Evolutionary conservation across 2,329 filamentous ascomycete species (phyloP), one percentile per base, ranked within the genome.

Genomic region (Hymenotorrendiella dingleyae): DNA sequence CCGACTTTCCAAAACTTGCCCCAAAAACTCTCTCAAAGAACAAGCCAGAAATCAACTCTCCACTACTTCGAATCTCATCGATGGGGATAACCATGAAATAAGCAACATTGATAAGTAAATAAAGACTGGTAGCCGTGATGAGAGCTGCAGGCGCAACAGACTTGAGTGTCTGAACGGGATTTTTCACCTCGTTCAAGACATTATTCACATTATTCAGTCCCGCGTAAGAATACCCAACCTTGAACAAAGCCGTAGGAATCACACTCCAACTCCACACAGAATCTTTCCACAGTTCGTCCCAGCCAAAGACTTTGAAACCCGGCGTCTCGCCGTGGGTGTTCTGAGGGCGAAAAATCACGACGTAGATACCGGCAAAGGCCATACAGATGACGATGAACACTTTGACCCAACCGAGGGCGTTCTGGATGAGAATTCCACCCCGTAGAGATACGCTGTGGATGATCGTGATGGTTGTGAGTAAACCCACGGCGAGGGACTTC

Each of bases 221-320:
- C 20, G 71, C 69, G 57, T 71, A 78, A 37, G 66, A 72, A 64
- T 74, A 76, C 37, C 75, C 67, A 16, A 78, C 72, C 48, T 77
- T 76, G 57, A 76, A 73, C 4, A 78, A 55, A 0, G 73, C 70
- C 0, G 73, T 76, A 1, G 67, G 62, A n/a, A 86, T 66, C 1
- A 76, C 67, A 22, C 79, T 78, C 72, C 79, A 84, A 54, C 75
- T 81, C 80, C 82, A 86, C 42, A 80, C 76, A 1, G 78, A 83
- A 24, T 71, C 78, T 30, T 75, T 68, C 78, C 80, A 85, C 0
- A 84, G 53, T 1, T 67, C 62, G 14, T 75, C 66, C 71, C 76
- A 82, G 0, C 38, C 40, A 12, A 55, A 14, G 6, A 43, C 19
- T 8, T 19, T 21, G 41, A 36, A 42, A 45, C 14, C 38, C 48